Conservation (phyloP, 2,329 filamentous ascomycete species). For the Clonostachys byssicola region DNA sequence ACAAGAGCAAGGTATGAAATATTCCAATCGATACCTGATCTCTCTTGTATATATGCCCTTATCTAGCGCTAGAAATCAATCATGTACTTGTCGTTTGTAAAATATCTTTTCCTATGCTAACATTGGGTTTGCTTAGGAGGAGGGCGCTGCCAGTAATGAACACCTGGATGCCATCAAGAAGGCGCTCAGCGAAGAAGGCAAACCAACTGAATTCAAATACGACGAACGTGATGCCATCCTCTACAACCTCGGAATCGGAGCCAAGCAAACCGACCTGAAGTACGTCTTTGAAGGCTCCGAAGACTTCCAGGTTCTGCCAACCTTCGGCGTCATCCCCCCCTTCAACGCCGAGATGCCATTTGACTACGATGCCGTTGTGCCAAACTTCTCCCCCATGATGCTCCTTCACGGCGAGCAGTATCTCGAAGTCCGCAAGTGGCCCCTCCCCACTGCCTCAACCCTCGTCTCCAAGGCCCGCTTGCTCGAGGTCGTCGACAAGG, state of each 20-base stretch:
- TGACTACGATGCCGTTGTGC: slow-evolving; percentile 76
- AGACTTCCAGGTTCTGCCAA: slow-evolving; percentile 89
- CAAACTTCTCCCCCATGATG: slow-evolving; percentile 98
- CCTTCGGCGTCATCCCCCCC: slow-evolving; percentile 94
- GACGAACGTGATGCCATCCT: slow-evolving; percentile 86
- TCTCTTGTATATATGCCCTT: neutral
- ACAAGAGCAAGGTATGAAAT: slow-evolving; percentile 61
- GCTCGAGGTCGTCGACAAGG: slow-evolving; percentile 95
- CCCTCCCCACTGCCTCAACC: slow-evolving; percentile 79
- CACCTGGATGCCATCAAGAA: slow-evolving; percentile 72
- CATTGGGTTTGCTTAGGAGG: slow-evolving; percentile 10
- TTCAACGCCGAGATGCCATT: slow-evolving; percentile 83
- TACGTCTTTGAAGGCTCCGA: slow-evolving; percentile 89
- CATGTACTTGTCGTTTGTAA: slow-evolving; percentile 1
- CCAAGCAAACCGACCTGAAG: slow-evolving; percentile 82
- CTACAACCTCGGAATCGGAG: slow-evolving; percentile 92
- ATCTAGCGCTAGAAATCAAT: neutral
- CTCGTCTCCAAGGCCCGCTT: slow-evolving; percentile 75
- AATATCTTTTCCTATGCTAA: neutral
- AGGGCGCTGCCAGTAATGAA: slow-evolving; percentile 45
- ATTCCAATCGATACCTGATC: neutral
- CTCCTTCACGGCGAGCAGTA: slow-evolving; percentile 98
- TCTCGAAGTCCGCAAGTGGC: slow-evolving; percentile 88
- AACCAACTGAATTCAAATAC: slow-evolving; percentile 74
- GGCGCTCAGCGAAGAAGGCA: slow-evolving; percentile 66